Evolutionary conservation across 208 protist genomes (phyloP), one percentile per base, ranked within the genome.

Genomic region (Kentomonas sorsogonicus): DNA sequence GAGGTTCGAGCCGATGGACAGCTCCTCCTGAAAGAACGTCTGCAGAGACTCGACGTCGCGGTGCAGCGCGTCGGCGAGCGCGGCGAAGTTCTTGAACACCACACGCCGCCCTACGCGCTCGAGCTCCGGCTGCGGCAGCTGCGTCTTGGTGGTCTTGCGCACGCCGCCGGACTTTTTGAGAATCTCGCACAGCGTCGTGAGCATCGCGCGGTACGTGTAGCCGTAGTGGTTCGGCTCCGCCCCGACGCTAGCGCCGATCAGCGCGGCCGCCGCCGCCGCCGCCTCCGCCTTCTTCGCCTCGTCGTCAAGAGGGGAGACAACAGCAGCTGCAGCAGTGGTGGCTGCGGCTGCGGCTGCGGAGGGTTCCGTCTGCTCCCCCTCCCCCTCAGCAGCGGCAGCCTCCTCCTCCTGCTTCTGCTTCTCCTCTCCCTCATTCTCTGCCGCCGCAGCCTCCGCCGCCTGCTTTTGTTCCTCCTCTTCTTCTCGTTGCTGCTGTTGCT

Each of bases 21-120:
- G 79, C 74, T 97, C 92, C 72, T 88, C 92, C 51, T 93, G 77
- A 40, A 95, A 89, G 47, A 86, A 97, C 53, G 89, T 77, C 74
- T 95, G 89, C 41, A 96, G 74, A 31, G 95, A 83, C 50, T 97
- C 86, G 53, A 92, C 71, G 29, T 76, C 63, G 22, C 92, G 79
- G 60, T 95, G 53, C 50, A 97, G 77, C 33, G 70, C 72, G 23
- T 91, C 68, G 75, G 89, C 95, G 73, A 97, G 91, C 41, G 88
- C 81, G 27, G 60, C 72, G 65, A 97, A 97, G 77, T 97, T 97
- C 13, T 67, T 72, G 58, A 97, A 93, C 23, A 87, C 76, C 3
- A 87, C 92, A 71, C 93, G 94, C 72, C 92, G 92, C 31, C 92
- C 90, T 36, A 95, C 80, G 40, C 69, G 75, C 69, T 89, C 85